phyloP scores from a whole-genome alignment of 495 filamentous ascomycete genomes.

The Trichoderma erinaceum region DNA sequence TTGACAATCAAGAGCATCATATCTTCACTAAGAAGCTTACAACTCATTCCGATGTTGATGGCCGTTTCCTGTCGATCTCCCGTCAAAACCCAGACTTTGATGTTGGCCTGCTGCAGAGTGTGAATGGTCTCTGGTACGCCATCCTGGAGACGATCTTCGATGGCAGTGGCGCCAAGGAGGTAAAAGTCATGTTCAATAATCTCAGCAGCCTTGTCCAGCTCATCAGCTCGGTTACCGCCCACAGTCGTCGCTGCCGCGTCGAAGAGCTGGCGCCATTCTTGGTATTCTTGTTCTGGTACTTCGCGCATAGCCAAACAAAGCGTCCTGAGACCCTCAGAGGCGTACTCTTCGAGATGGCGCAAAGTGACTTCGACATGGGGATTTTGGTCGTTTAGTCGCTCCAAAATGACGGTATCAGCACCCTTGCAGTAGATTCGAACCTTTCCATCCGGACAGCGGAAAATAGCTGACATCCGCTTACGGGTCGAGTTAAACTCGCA shows the following conservation, averaged over 20 bases:
- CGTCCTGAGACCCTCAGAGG: slow-evolving; percentile 90
- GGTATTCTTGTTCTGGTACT: slow-evolving; percentile 82
- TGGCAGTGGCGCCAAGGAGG: slow-evolving; percentile 91
- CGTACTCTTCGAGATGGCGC: slow-evolving; percentile 95
- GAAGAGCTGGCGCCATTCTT: slow-evolving; percentile 80
- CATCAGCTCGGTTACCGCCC: slow-evolving; percentile 83
- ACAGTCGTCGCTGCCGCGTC: slow-evolving; percentile 89
- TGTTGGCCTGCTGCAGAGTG: slow-evolving; percentile 91
- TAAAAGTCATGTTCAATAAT: slow-evolving; percentile 88
- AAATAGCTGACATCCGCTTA: slow-evolving; percentile 97
- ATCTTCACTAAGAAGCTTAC: slow-evolving; percentile 96
- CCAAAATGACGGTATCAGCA: slow-evolving; percentile 87
- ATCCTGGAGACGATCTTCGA: slow-evolving; percentile 95
- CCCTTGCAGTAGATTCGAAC: slow-evolving; percentile 92
- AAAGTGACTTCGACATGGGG: slow-evolving; percentile 81
- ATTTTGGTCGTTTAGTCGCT: slow-evolving; percentile 73
- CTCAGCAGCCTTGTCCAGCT: slow-evolving; percentile 96
- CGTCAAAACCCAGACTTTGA: slow-evolving; percentile 98
- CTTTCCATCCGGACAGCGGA: slow-evolving; percentile 93
- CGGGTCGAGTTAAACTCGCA: slow-evolving; percentile 98
- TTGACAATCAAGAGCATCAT: slow-evolving; percentile 98
- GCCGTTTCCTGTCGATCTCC: slow-evolving; percentile 98
- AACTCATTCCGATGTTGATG: slow-evolving; percentile 99
- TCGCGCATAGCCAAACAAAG: slow-evolving; percentile 95
- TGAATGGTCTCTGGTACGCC: slow-evolving; percentile 98